Percentiles rank a stretch among this genome's conserved stretches.
These are phyloP conservation scores for Phialophora verrucosa DNA, from an alignment of 2,329 filamentous ascomycete species.

Conservation along the genomic window DNA sequence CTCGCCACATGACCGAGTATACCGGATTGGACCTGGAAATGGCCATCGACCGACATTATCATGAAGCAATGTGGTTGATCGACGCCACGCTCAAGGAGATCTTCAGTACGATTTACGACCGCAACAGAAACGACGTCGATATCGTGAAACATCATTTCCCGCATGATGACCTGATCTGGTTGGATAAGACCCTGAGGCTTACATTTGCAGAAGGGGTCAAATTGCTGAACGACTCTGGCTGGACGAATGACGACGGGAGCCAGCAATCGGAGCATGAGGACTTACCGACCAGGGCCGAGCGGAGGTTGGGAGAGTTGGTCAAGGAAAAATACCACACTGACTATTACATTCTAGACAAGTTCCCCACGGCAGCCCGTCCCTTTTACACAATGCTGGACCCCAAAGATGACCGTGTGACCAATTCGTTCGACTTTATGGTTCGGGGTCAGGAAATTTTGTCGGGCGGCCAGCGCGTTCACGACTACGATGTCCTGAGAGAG, in stretches of 20 bases:
- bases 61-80: slow-evolving; percentile 74
- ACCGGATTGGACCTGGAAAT: slow-evolving; percentile 84
- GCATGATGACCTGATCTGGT: slow-evolving; percentile 76
- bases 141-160: slow-evolving; percentile 76
- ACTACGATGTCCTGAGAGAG: slow-evolving; percentile 67
- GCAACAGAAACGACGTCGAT: slow-evolving; percentile 69
- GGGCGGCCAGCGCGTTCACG: slow-evolving; percentile 82
- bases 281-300: slow-evolving; percentile 76
- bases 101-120: slow-evolving; percentile 67
- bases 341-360: slow-evolving; percentile 86
- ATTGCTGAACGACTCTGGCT: slow-evolving; percentile 72
- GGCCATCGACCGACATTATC: slow-evolving; percentile 77
- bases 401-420: slow-evolving; percentile 69
- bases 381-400: slow-evolving; percentile 82
- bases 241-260: slow-evolving; percentile 69
- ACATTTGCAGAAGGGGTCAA: slow-evolving; percentile 74
- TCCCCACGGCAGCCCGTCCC: slow-evolving; percentile 75
- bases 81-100: slow-evolving; percentile 77
- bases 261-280: slow-evolving; percentile 72
- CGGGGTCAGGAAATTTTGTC: slow-evolving; percentile 83
- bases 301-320: slow-evolving; percentile 74
- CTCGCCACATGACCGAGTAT: slow-evolving; percentile 83
- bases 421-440: slow-evolving; percentile 86
- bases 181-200: slow-evolving; percentile 75
- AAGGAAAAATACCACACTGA: slow-evolving; percentile 79